These are phyloP conservation scores for Cryptosporidium baileyi DNA, from an alignment of 169 alveolate genomes.

Conservation along the genomic window DNA sequence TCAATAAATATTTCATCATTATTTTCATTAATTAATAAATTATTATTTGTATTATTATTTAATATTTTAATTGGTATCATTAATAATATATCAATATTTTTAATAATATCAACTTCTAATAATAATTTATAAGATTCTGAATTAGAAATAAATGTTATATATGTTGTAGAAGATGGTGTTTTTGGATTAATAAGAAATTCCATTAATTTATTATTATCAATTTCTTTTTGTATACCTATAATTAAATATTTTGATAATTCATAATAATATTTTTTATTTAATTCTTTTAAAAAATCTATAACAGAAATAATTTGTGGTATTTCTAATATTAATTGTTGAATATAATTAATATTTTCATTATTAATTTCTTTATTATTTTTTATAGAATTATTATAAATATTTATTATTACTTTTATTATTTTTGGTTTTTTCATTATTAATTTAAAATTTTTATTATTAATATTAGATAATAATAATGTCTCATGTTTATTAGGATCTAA, in stretches of 20 bases:
- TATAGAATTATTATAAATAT: neutral
- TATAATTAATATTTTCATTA: too few relatives aligned
- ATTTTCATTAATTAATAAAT: neutral
- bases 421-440: neutral
- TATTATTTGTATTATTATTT: neutral
- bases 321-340: neutral
- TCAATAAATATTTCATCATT: neutral
- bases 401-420: neutral
- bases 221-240: constrained; percentile 19
- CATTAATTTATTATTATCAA: neutral
- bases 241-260: constrained; percentile 14
- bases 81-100: constrained; percentile 16
- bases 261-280: neutral
- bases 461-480: neutral
- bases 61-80: neutral
- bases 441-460: neutral
- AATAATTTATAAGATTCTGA: neutral
- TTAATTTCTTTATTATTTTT: neutral
- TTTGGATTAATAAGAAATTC: constrained; percentile 37
- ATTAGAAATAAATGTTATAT: neutral
- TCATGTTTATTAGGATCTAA: constrained; percentile 42
- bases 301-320: constrained; percentile 57
- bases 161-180: constrained; percentile 44
- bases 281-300: neutral
- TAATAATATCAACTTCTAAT: constrained; percentile 2